Base-by-base conservation (phyloP, 2,329 filamentous ascomycete species). In the Fusarium sp. region DNA sequence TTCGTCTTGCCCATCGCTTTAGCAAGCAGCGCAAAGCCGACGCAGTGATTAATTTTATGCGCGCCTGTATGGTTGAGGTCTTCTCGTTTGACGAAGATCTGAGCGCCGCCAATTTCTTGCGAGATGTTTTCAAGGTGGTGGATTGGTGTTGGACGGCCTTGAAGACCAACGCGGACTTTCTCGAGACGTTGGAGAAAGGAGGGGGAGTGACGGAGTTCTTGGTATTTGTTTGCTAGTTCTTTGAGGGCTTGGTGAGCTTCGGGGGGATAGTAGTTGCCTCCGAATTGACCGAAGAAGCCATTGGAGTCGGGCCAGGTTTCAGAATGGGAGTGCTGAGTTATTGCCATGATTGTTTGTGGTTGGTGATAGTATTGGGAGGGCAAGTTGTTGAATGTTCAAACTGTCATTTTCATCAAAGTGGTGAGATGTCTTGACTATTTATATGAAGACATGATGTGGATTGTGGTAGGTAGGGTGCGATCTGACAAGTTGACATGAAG, bases 41-140 rank as follows among this genome's bases (percentile, higher is more conserved):
- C 43, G 5, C 60, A 63, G 30, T 63, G 59, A 4, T 63, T 63
- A 12, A 63, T 63, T 9, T 63, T 63, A 4, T 63, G 60, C 0
- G 60, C 60, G 2, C 60, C 60, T 2, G 49, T 63, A 7, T 63
- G 60, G 2, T 63, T 63, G 0, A 63, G 7, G 7, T 63, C 60
- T 13, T 63, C 60, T 0, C 60, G 18, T 9, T 63, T 63, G 14
- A 63, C 59, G 4, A 40, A 57, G 1, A 63, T 49, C 1, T 63
- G 59, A 40, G 59, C 60, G 4, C 60, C 59, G 0, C 59, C 60
- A 0, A 57, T 10, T 11, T 63, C 43, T 4, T 25, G 14, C 0
- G 60, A 63, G 1, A 63, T 49, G 2, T 57, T 63, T 25, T 45
- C 43, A 0, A 63, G 25, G 12, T 45, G 18, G 5, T 63, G 60